These are phyloP conservation scores for Colletotrichum orbiculare DNA, from an alignment of 2,329 filamentous ascomycete genomes.

Conservation along the genomic window DNA sequence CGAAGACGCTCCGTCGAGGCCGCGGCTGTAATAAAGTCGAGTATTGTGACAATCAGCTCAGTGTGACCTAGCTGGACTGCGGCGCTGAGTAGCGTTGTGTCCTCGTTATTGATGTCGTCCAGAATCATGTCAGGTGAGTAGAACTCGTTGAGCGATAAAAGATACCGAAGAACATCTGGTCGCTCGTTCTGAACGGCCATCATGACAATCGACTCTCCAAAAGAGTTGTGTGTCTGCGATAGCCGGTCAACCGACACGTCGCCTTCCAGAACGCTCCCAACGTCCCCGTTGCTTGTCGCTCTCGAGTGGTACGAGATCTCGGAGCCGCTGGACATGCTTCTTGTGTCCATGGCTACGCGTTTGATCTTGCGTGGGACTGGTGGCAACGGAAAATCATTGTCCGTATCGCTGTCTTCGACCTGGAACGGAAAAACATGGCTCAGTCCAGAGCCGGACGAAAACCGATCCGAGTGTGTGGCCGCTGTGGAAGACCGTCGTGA, in stretches of 20 bases:
- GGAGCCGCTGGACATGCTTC: conserved; percentile 89
- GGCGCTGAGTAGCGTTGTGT: conserved; percentile 88
- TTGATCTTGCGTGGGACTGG: conserved; percentile 68
- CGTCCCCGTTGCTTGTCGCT: conserved; percentile 80
- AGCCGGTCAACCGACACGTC: conserved; percentile 86
- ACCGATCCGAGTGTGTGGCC: conserved; percentile 58
- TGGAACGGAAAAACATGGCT: conserved; percentile 95
- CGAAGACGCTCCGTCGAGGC: conserved; percentile 66
- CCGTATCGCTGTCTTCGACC: conserved; percentile 42
- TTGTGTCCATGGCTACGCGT: conserved; percentile 88
- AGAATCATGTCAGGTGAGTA: conserved; percentile 79
- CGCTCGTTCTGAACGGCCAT: conserved; percentile 83
- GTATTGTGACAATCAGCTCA: conserved; percentile 78
- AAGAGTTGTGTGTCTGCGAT: conserved; percentile 74
- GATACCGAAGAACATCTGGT: conserved; percentile 78
- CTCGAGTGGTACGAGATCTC: conserved; percentile 85
- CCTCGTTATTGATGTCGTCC: conserved; percentile 88
- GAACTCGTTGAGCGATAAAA: conserved; percentile 80
- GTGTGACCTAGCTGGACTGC: conserved; percentile 86
- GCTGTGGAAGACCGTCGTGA: conserved; percentile 56
- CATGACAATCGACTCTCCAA: conserved; percentile 88
- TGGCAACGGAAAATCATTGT: conserved; percentile 42
- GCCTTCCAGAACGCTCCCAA: conserved; percentile 79
- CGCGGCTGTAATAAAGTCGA: conserved; percentile 74
- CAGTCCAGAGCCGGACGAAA: conserved; percentile 69